Evolutionary conservation across 129 eudicot species (phyloP).

Genomic region (Chrysanthemum seticuspe): DNA sequence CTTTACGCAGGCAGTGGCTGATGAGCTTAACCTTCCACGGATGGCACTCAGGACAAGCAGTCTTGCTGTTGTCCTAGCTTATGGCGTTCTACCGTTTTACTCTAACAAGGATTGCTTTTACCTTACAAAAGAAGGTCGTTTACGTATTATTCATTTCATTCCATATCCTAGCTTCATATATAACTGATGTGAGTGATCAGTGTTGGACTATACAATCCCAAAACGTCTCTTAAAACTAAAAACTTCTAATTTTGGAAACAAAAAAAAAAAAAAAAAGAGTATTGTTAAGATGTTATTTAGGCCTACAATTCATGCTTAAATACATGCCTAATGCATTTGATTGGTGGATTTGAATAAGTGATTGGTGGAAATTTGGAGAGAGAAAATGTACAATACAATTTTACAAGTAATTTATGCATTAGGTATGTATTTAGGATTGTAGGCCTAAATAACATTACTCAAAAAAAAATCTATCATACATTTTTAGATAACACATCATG

Average conservation of each 20-base stretch:
- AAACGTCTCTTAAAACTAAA: background rate
- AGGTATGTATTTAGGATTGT: too few species aligned
- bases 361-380: too few species aligned
- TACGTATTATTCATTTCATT: background rate
- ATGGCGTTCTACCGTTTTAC: constrained; percentile 13
- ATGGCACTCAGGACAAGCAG: constrained; percentile 40
- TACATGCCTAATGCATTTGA: too few species aligned
- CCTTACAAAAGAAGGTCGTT: constrained; percentile 25
- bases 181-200: background rate
- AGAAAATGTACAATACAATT: too few species aligned
- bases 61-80: constrained; percentile 30
- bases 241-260: background rate
- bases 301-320: too few species aligned
- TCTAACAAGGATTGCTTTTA: constrained; percentile 27
- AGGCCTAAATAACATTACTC: too few species aligned
- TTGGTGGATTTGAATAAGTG: too few species aligned
- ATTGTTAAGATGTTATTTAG: too few species aligned
- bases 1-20: constrained; percentile 43
- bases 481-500: too few species aligned
- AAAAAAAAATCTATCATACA: too few species aligned
- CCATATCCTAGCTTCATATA: background rate
- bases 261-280: too few species aligned
- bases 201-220: background rate
- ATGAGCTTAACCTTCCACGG: constrained; percentile 38
- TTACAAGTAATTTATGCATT: too few species aligned